Evolutionary conservation across 2,329 filamentous ascomycete species (phyloP), one percentile per base, ranked within the genome.

Genomic region (Arthroderma sp.): DNA sequence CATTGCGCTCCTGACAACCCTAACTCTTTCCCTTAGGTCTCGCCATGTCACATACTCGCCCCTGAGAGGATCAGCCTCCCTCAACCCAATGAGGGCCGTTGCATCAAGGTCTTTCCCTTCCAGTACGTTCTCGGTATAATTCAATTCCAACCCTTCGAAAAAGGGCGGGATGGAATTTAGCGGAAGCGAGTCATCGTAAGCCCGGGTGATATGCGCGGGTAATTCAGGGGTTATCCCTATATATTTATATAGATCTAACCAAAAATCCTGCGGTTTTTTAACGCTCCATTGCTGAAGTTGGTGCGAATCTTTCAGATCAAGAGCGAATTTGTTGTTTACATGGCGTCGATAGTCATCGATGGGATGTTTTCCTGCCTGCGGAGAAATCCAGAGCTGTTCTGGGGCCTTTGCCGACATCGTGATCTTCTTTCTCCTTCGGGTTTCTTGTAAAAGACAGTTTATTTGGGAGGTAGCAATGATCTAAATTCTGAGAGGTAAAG

Each of bases 111-210:
- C 53, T 15, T 61, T 64, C 3, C 57, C 54, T 33, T 59, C 57
- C 4, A 69, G 49, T 8, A 65, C 59, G 51, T 66, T 67, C 49
- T 66, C 64, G 2, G 64, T 58, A 42, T 65, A 66, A 44, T 67
- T 67, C 43, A 67, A 49, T 11, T 51, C 43, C n/a, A 59, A 45
- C 1, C 58, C 57, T 6, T 58, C 52, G 47, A 67, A 69, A 51
- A 66, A 69, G 8, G 53, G 52, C 3, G 62, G 65, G 37, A 63
- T 60, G 3, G 56, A 51, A 38, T 59, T 58, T 53, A 69, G 63
- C 1, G 58, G 59, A 2, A 57, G 49, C 4, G 43, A 56, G 29
- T 59, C 52, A 51, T 68, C 60, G 51, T 65, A 68, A 8, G 65
- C 65, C 41, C 53, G 55, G 5, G 49, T 61, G 15, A 55, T 53